Evolutionary conservation across 2,329 filamentous ascomycete species (phyloP).

Genomic region (Chalaropsis ovoidea): DNA sequence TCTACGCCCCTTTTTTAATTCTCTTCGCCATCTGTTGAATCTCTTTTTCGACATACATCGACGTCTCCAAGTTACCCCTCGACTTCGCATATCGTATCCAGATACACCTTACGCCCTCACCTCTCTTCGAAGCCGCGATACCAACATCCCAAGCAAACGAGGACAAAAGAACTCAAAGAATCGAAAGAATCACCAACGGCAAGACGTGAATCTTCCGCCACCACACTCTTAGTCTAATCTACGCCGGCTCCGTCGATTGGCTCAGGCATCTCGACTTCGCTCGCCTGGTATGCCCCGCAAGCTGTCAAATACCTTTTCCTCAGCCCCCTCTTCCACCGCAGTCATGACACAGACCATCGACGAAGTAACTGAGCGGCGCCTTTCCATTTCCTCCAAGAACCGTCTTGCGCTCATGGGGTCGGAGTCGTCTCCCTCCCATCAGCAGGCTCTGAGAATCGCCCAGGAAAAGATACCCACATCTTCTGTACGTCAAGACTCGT

Average conservation of each 20-base stretch:
- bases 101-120: not conserved
- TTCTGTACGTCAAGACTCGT: slow-evolving; percentile 18
- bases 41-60: not conserved
- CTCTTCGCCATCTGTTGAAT: not conserved
- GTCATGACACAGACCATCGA: slow-evolving; percentile 21
- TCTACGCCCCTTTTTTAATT: slow-evolving; percentile 6
- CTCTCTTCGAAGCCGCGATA: not conserved
- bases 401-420: slow-evolving; percentile 17
- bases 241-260: not conserved
- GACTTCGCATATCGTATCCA: not conserved
- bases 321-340: slow-evolving; percentile 11
- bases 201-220: not conserved
- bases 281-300: slow-evolving; percentile 23
- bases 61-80: not conserved
- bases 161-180: not conserved
- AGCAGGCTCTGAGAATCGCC: slow-evolving; percentile 14
- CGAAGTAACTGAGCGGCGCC: slow-evolving; percentile 14
- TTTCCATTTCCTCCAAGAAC: slow-evolving; percentile 17
- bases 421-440: slow-evolving; percentile 13
- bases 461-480: slow-evolving; percentile 15
- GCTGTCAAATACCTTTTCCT: slow-evolving; percentile 19
- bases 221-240: not conserved
- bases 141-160: not conserved
- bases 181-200: not conserved
- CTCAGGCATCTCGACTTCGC: slow-evolving; percentile 6